phyloP scores from a whole-genome alignment of 352 stramenopile genomes.

The Phytophthora quininea region DNA sequence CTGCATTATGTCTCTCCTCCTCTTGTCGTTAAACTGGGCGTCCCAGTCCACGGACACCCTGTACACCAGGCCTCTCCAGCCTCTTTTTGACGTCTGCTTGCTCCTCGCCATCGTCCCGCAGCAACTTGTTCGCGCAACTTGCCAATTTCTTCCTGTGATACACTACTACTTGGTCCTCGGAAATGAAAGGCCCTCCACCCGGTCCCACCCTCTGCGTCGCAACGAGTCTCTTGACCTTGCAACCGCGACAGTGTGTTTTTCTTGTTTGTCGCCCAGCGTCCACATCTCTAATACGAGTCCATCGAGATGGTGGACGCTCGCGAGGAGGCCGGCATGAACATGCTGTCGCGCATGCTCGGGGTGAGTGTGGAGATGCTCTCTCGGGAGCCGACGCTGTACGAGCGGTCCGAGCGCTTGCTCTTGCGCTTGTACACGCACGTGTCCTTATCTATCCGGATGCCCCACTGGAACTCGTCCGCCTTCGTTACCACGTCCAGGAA shows the following conservation, averaged over 20 bases:
- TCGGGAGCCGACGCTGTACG: slow-evolving; percentile 64
- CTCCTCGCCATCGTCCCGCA: slow-evolving; percentile 4
- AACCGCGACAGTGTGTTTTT: no score
- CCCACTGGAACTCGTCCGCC: slow-evolving; percentile 88
- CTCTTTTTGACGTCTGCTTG: not conserved
- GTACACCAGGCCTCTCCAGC: slow-evolving; percentile 23
- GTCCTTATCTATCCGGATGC: slow-evolving; percentile 91
- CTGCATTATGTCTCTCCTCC: slow-evolving; percentile 38
- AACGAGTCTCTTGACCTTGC: slow-evolving; percentile 3
- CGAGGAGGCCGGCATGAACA: slow-evolving; percentile 63
- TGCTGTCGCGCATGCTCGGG: slow-evolving; percentile 75
- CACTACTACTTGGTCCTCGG: slow-evolving; percentile 37
- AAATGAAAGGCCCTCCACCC: slow-evolving; percentile 12
- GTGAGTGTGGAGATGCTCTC: slow-evolving; percentile 85
- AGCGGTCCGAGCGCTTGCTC: slow-evolving; percentile 76
- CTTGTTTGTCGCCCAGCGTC: not conserved
- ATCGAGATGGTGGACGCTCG: slow-evolving; percentile 78
- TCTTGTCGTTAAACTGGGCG: slow-evolving; percentile 36
- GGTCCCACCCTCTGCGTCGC: slow-evolving; percentile 5
- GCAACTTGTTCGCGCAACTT: slow-evolving; percentile 14
- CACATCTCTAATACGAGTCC: slow-evolving; percentile 45
- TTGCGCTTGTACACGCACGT: slow-evolving; percentile 91
- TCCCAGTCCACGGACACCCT: slow-evolving; percentile 32
- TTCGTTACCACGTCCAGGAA: slow-evolving; percentile 88
- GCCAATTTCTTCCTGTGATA: slow-evolving; percentile 39